Base-by-base conservation (phyloP, 768 basidiomycete genomes). In the Trametopsis cervina region DNA sequence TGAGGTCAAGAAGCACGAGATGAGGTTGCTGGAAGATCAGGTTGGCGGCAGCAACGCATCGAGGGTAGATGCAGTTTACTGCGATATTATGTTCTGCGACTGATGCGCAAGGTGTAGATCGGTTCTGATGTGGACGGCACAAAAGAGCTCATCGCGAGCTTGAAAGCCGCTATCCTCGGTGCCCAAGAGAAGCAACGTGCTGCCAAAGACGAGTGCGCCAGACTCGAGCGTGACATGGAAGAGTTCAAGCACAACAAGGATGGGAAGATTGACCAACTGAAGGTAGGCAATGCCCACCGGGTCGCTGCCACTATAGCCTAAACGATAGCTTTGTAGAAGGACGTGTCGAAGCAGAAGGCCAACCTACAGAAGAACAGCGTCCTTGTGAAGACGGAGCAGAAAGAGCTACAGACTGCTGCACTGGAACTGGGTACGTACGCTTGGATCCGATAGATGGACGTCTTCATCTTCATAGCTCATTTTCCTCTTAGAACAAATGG, bases 161-260 rank as follows among this genome's bases (percentile, higher is more conserved):
- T 92, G 23, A 70, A 75, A 37, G 61, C 62, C 17, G 77, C 80
- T 1, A 67, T 88, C n/a, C 66, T 81, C 52, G 67, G 69, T 0
- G 82, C 90, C 4, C 80, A 83, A 61, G 73, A 82, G 46, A 89
- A 89, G 60, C 89, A 95, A 63, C 78, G 77, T 59, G 73, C 67
- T 5, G 89, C 91, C 0, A 70, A 83, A 42, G 81, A 73, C 0
- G 93, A 97, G 50, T 78, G 80, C 63, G 83, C 82, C 68, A 89
- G 85, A 59, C 80, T 98, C 20, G 91, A 98, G 67, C 85, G 85
- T 58, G 96, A 99, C 63, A 98, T 99, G 92, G 80, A 80, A 46
- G 96, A 98, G 70, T 97, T 99, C 74, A 94, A 96, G 72, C 86
- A 94, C 67, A 94, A 99, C 70, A 96, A 96, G 64, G 96, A 97